Evolutionary conservation across 2,329 filamentous ascomycete species (phyloP).

Genomic region (Rutstroemia sydowiana): DNA sequence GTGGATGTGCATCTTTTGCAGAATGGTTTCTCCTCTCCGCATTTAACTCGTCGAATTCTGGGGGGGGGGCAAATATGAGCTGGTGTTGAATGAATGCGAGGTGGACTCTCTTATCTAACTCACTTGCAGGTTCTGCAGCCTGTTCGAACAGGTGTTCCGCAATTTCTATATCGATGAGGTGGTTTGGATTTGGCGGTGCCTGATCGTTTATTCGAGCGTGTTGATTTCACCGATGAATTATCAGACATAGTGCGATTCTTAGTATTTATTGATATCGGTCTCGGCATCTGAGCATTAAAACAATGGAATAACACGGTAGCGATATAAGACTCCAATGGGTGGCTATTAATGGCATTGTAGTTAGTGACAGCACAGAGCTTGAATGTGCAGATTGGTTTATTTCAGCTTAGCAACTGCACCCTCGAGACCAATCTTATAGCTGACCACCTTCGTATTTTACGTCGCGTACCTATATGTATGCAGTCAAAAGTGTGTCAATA

Average conservation of each 20-base stretch:
- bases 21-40: conserved; percentile 27
- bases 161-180: conserved; percentile 23
- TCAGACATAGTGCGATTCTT: too few species aligned
- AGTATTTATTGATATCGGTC: too few species aligned
- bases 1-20: conserved; percentile 27
- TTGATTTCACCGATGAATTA: background rate
- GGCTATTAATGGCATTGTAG: too few species aligned
- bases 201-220: background rate
- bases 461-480: background rate
- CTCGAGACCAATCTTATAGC: background rate
- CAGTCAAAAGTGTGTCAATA: background rate
- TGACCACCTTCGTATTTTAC: conserved; percentile 1
- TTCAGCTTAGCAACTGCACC: background rate
- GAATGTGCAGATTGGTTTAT: too few species aligned
- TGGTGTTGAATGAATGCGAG: too few species aligned
- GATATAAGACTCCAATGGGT: too few species aligned
- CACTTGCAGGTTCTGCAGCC: conserved; percentile 28
- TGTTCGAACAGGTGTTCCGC: conserved; percentile 25
- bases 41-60: conserved; percentile 28
- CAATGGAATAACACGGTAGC: too few species aligned
- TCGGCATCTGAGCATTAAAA: too few species aligned
- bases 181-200: conserved; percentile 15
- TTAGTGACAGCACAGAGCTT: too few species aligned
- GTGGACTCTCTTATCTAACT: conserved; percentile 1
- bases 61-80: conserved; percentile 2